Evolutionary conservation across 805 yeast genomes (phyloP).

Genomic region (Zygoascus biomembranicola): DNA sequence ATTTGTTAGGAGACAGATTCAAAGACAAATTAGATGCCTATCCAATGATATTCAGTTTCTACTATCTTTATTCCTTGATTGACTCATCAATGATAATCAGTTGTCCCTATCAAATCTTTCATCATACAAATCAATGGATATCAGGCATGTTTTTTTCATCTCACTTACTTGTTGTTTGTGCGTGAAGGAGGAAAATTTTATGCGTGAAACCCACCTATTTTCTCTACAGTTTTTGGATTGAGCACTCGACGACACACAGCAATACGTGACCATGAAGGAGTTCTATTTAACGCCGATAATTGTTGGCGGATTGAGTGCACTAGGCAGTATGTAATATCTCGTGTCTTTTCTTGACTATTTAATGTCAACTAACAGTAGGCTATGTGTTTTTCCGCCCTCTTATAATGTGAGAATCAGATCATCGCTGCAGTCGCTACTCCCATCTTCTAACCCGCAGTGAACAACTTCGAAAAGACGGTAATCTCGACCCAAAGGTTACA

Average conservation of each 20-base stretch:
- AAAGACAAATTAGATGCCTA: too few species aligned
- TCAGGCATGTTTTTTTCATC: not conserved
- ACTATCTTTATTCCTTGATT: constrained; percentile 26
- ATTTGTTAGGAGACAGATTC: too few species aligned
- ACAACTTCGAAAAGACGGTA: constrained; percentile 22
- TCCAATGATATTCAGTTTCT: constrained; percentile 16
- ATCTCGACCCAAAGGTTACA: constrained; percentile 16
- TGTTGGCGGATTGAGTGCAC: constrained; percentile 1
- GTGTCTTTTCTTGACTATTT: not conserved
- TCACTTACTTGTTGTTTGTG: not conserved
- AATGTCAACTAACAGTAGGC: constrained; percentile 1
- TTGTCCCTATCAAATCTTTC: constrained; percentile 30
- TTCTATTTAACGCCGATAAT: not conserved
- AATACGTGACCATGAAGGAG: not conserved
- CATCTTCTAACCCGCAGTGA: constrained; percentile 12
- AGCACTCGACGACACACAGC: not conserved
- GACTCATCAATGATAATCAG: constrained; percentile 21
- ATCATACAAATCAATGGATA: constrained; percentile 15
- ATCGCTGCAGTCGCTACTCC: too few species aligned
- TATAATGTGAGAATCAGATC: constrained; percentile 5
- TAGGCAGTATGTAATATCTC: not conserved
- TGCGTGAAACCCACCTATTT: not conserved
- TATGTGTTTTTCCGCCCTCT: constrained; percentile 9
- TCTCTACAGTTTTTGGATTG: not conserved
- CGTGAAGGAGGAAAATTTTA: too few species aligned